Conservation (phyloP, 805 yeast genomes). For the Cyberlindnera sargentensis region DNA sequence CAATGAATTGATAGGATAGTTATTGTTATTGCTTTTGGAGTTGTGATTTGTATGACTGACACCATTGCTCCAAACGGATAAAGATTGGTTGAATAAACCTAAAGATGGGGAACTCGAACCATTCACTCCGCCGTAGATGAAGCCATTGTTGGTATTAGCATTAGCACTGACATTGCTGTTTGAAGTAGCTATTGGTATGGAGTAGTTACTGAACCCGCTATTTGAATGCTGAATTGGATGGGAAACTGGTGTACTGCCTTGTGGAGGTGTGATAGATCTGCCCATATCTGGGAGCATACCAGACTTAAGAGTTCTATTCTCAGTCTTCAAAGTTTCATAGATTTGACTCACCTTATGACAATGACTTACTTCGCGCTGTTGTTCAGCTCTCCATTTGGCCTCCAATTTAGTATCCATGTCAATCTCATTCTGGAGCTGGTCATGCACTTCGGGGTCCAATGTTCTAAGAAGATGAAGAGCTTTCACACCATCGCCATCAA, state of each 20-base stretch:
- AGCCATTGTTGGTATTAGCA: constrained; percentile 1
- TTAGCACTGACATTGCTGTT: not conserved
- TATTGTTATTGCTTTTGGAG: not conserved
- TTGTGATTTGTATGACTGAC: not conserved
- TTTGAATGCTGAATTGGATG: not conserved
- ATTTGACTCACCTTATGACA: constrained; percentile 23
- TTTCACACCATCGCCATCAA: constrained; percentile 19
- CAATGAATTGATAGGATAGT: constrained; percentile 5
- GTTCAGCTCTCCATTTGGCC: constrained; percentile 33
- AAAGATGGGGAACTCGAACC: not conserved
- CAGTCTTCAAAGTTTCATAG: constrained; percentile 9
- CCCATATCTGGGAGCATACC: not conserved
- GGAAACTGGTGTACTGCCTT: too few relatives aligned
- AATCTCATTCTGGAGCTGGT: constrained; percentile 22
- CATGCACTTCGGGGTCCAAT: constrained; percentile 8
- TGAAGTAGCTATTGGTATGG: not conserved
- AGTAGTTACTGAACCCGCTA: not conserved
- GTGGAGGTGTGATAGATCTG: constrained; percentile 3
- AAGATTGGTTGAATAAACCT: not conserved
- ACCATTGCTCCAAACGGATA: constrained; percentile 9
- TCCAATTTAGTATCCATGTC: constrained; percentile 29
- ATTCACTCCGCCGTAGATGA: constrained; percentile 1
- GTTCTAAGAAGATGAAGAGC: constrained; percentile 15
- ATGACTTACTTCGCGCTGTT: constrained; percentile 29
- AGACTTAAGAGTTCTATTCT: constrained; percentile 10